These are phyloP conservation scores for Rhodotorula sp. DNA, from an alignment of 1,284 basidiomycete species.

Conservation along the genomic window DNA sequence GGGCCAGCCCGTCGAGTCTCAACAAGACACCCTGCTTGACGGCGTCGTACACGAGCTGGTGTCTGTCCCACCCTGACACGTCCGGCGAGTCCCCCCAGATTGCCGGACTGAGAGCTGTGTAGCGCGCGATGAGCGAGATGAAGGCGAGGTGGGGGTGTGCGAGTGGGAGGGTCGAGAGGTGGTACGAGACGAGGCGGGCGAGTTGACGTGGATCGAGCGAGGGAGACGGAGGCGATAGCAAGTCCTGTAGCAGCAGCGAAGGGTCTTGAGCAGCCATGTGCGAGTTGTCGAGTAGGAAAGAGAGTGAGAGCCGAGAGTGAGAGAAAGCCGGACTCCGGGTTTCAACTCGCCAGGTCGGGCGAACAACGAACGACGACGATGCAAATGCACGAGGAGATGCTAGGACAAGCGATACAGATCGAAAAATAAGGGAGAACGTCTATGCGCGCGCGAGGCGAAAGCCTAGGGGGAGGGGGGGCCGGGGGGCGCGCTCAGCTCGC, in stretches of 20 bases:
- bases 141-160: constrained; percentile 17
- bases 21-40: constrained; percentile 25
- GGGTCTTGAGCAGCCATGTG: constrained; percentile 17
- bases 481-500: too few relatives aligned
- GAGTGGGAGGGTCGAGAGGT: constrained; percentile 29
- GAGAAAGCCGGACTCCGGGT: not conserved
- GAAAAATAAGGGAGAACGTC: too few relatives aligned
- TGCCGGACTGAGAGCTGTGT: constrained; percentile 18
- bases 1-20: constrained; percentile 28
- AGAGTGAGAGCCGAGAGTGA: too few relatives aligned
- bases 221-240: constrained; percentile 24
- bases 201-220: not conserved
- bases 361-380: too few relatives aligned
- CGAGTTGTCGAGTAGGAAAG: not conserved
- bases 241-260: constrained; percentile 34
- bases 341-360: too few relatives aligned
- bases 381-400: too few relatives aligned
- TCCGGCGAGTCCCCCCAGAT: constrained; percentile 18
- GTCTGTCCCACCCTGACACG: not conserved
- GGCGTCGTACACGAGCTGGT: constrained; percentile 19
- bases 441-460: too few relatives aligned
- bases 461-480: too few relatives aligned
- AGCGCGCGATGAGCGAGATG: constrained; percentile 19
- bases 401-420: too few relatives aligned
- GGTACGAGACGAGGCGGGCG: constrained; percentile 19